A percentile compares a stretch with the other conserved stretches of the same genome.
Conservation (phyloP, 352 stramenopile species). For the Phytophthora megakarya region DNA sequence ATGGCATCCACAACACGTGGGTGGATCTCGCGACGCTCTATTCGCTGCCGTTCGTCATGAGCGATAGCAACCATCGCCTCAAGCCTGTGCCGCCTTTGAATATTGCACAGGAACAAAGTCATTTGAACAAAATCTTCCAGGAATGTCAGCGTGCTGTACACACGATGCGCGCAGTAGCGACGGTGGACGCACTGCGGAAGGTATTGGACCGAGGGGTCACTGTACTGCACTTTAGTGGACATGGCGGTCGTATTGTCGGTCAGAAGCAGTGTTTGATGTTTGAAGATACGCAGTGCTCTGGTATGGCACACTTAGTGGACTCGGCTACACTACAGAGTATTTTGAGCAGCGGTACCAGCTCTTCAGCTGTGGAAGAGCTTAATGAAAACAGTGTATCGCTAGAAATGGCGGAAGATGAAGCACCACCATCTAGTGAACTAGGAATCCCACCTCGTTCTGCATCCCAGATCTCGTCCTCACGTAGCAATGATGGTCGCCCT, state of each 20-base stretch:
- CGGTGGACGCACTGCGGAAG: constrained; percentile 72
- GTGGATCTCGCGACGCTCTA: constrained; percentile 81
- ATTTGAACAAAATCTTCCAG: constrained; percentile 76
- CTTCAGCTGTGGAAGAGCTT: constrained; percentile 17
- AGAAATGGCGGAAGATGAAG: constrained; percentile 19
- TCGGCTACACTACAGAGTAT: constrained; percentile 63
- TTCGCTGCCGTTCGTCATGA: constrained; percentile 72
- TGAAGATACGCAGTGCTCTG: constrained; percentile 72
- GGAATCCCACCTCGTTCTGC: constrained; percentile 5
- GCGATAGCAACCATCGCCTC: constrained; percentile 44
- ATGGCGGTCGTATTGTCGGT: constrained; percentile 70
- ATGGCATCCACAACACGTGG: constrained; percentile 80
- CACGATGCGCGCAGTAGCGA: constrained; percentile 76
- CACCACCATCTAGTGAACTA: constrained; percentile 8
- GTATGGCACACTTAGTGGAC: constrained; percentile 73
- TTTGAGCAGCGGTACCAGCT: constrained; percentile 40
- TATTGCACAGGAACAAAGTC: constrained; percentile 64
- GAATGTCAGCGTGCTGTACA: constrained; percentile 77
- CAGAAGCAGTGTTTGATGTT: constrained; percentile 74
- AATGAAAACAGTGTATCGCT: constrained; percentile 15
- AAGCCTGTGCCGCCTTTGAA: constrained; percentile 73
- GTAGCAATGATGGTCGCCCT: constrained; percentile 34
- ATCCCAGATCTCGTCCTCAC: constrained; percentile 30
- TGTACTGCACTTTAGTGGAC: constrained; percentile 80
- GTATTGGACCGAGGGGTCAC: constrained; percentile 79